A percentile compares a stretch with the other conserved stretches of the same genome.
phyloP scores from a whole-genome alignment of 1,284 basidiomycete genomes.

The Pseudozyma sp. region DNA sequence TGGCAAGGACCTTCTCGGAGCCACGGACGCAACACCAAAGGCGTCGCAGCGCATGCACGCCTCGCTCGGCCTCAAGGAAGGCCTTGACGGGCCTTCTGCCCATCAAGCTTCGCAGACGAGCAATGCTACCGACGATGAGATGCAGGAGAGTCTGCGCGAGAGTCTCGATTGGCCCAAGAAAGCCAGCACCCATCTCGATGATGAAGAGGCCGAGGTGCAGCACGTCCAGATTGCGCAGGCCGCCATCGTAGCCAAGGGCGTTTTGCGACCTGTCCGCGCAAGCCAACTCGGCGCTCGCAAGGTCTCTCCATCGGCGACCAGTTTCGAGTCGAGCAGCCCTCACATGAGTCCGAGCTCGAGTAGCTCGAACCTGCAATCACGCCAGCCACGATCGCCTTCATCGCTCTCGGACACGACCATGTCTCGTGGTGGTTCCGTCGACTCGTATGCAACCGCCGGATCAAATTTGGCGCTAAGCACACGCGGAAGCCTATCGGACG shows the following conservation, averaged over 20 bases:
- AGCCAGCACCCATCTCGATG: slow-evolving; percentile 11
- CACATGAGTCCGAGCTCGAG: slow-evolving; percentile 27
- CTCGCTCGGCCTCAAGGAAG: slow-evolving; percentile 23
- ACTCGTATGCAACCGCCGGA: slow-evolving; percentile 25
- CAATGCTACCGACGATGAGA: slow-evolving; percentile 9
- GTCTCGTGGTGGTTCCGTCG: slow-evolving; percentile 25
- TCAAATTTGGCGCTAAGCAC: slow-evolving; percentile 11
- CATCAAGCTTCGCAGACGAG: not conserved
- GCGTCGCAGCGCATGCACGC: slow-evolving; percentile 27
- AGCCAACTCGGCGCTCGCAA: slow-evolving; percentile 31
- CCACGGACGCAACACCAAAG: slow-evolving; percentile 33
- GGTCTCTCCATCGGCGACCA: slow-evolving; percentile 25
- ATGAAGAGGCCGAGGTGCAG: slow-evolving; percentile 35
- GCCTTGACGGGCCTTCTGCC: not conserved
- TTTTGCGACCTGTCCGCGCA: slow-evolving; percentile 29
- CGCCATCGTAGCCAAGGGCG: slow-evolving; percentile 36
- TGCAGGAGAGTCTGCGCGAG: slow-evolving; percentile 27
- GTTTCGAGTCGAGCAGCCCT: slow-evolving; percentile 19
- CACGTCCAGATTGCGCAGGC: slow-evolving; percentile 42
- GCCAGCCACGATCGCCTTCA: slow-evolving; percentile 15
- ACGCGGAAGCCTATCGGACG: slow-evolving; percentile 20
- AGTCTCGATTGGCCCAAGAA: slow-evolving; percentile 17
- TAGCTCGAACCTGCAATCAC: slow-evolving; percentile 17
- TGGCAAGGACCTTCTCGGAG: slow-evolving; percentile 11
- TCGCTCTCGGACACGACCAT: slow-evolving; percentile 18